Evolutionary conservation across 805 yeast species (phyloP).

Genomic region (Wickerhamiella azyma): DNA sequence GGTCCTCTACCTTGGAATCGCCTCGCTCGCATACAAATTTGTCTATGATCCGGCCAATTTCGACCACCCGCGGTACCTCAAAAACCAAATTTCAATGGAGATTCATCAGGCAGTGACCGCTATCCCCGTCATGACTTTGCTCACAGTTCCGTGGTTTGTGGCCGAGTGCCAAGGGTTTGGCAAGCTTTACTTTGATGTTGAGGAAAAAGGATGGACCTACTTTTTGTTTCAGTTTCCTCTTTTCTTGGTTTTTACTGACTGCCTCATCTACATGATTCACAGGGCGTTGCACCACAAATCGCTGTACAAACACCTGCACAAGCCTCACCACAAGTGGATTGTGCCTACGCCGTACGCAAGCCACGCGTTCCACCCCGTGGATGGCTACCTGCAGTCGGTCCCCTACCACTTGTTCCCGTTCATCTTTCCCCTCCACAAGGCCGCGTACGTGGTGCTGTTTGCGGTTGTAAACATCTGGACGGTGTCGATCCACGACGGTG

Average conservation of each 20-base stretch:
- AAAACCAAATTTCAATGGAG: constrained; percentile 82
- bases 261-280: constrained; percentile 82
- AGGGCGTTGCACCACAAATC: constrained; percentile 87
- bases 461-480: constrained; percentile 96
- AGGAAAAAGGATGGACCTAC: constrained; percentile 50
- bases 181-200: constrained; percentile 51
- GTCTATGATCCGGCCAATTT: constrained; percentile 80
- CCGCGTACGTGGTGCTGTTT: constrained; percentile 67
- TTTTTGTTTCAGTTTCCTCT: constrained; percentile 53
- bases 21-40: constrained; percentile 59
- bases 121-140: constrained; percentile 76
- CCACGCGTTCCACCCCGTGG: constrained; percentile 97
- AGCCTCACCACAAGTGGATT: constrained; percentile 98
- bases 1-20: constrained; percentile 62
- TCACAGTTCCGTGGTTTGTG: constrained; percentile 85
- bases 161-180: constrained; percentile 77
- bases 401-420: constrained; percentile 92
- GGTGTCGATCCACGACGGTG: constrained; percentile 97
- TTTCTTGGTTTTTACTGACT: constrained; percentile 86
- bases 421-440: constrained; percentile 81
- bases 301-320: constrained; percentile 76
- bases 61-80: constrained; percentile 91
- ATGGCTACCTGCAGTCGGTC: constrained; percentile 82
- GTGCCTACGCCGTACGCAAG: constrained; percentile 98
- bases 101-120: constrained; percentile 64